Evolutionary conservation across 805 yeast species (phyloP), one percentile per base, ranked within the genome.

Genomic region (Candida insectorum): DNA sequence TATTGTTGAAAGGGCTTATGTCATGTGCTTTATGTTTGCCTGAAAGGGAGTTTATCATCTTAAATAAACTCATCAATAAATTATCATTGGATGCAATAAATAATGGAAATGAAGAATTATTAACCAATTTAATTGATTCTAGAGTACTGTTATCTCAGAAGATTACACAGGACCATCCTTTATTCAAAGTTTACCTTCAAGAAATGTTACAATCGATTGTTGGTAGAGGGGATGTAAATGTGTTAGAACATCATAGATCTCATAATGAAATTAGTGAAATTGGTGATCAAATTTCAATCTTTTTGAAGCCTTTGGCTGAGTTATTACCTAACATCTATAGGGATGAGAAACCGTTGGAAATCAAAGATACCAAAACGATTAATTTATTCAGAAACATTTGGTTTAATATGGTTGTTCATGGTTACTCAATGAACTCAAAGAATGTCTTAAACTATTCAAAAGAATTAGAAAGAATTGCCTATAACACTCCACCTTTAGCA

Each of bases 341-440:
- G 10, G 58, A 55, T 18, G 69, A 70, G 18, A 45, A 52, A 4
- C 77, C 83, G 0, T 71, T 48, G 55, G 44, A 49, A 15, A 59
- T 61, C 12, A 47, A 53, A 6, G 76, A 81, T 42, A 74, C 75
- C 24, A 63, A 62, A 2, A 62, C 77, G 1, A 62, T 78, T 30
- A 69, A 73, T 28, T 63, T 80, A 39, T 86, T 91, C 65, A 74
- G 94, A 51, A 84, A 93, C 56, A 78, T 87, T 27, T 93, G 99
- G 99, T 87, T 86, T 56, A 93, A 91, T 51, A 68, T 93, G 71
- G 91, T 81, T 4, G 84, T 89, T 17, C 96, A 93, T 57, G 98
- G 98, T 0, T 87, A 80, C 53, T 73, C 78, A n/a, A 66, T 67
- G 35, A 68, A 68, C 23, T 79, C 93, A 0, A 64, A 66, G 10